Conservation (phyloP, 2,329 filamentous ascomycete genomes). For the Diaporthe sp. region DNA sequence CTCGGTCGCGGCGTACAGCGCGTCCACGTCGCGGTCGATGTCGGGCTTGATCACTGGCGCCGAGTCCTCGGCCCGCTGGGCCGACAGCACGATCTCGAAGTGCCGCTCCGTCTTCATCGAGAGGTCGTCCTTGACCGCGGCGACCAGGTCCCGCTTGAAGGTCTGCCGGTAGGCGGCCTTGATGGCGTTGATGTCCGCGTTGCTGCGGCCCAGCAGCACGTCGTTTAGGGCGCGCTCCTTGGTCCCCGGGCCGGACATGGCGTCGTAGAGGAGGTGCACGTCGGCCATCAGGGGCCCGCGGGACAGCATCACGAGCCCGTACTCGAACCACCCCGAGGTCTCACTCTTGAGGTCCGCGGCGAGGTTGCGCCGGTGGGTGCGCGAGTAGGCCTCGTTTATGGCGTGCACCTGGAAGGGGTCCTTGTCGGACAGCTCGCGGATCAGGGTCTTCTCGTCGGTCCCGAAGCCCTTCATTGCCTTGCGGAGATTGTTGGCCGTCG, state of each 20-base stretch:
- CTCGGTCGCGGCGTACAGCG: conserved; percentile 82
- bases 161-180: conserved; percentile 79
- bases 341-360: conserved; percentile 82
- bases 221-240: conserved; percentile 90
- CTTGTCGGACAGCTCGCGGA: conserved; percentile 75
- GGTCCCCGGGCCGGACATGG: conserved; percentile 84
- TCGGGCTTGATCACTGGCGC: conserved; percentile 77
- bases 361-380: conserved; percentile 74
- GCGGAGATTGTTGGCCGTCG: conserved; percentile 77
- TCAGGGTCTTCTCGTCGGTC: conserved; percentile 84
- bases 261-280: conserved; percentile 74
- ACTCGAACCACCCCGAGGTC: conserved; percentile 78
- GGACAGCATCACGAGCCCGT: conserved; percentile 78
- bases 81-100: conserved; percentile 84
- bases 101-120: conserved; percentile 88
- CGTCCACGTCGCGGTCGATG: conserved; percentile 79
- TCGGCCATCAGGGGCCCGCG: conserved; percentile 85
- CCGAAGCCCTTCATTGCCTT: conserved; percentile 92
- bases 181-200: conserved; percentile 89
- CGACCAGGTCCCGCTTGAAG: conserved; percentile 74
- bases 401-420: conserved; percentile 82
- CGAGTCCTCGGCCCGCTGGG: conserved; percentile 80
- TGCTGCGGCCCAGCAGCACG: conserved; percentile 82
- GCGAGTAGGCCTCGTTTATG: conserved; percentile 74
- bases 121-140: conserved; percentile 80